Conservation (phyloP, 768 basidiomycete genomes). For the Leccinum fibrillosum region DNA sequence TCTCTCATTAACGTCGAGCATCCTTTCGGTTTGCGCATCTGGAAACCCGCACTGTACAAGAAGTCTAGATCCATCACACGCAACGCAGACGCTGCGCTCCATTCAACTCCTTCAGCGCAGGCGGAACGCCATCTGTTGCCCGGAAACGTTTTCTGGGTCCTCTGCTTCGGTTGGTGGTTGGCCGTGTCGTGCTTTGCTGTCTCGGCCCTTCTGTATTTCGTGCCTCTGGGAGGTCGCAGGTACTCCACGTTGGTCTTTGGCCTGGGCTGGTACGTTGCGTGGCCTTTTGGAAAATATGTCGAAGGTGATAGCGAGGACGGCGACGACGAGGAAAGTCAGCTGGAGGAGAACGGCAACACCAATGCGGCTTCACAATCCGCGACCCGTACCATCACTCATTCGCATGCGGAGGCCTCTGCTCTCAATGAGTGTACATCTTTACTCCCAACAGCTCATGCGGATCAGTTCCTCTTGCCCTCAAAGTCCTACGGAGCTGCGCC, state of each 20-base stretch:
- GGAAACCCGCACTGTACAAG: conserved; percentile 99
- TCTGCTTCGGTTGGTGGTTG: conserved; percentile 94
- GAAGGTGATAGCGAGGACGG: conserved; percentile 64
- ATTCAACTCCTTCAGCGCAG: conserved; percentile 87
- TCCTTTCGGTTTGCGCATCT: conserved; percentile 97
- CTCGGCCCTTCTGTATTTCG: conserved; percentile 62
- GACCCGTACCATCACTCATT: conserved; percentile 40
- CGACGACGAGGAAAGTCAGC: conserved; percentile 40
- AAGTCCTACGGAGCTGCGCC: conserved; percentile 72
- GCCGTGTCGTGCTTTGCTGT: conserved; percentile 65
- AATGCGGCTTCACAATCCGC: conserved; percentile 35
- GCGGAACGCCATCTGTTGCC: conserved; percentile 91
- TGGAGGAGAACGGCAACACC: conserved; percentile 17
- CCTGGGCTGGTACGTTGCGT: conserved; percentile 92
- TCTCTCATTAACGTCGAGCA: conserved; percentile 99
- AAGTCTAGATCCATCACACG: conserved; percentile 96
- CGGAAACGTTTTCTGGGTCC: conserved; percentile 90
- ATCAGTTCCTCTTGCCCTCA: conserved; percentile 38
- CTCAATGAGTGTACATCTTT: conserved; percentile 50
- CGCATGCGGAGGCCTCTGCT: conserved; percentile 10
- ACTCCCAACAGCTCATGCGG: conserved; percentile 29
- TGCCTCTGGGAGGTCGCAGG: conserved; percentile 78
- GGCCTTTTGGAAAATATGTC: conserved; percentile 99
- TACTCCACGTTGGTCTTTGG: conserved; percentile 89
- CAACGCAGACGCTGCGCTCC: conserved; percentile 91